Evolutionary conservation across 2,329 filamentous ascomycete genomes (phyloP).

Genomic region (Aureobasidium melanogenum): DNA sequence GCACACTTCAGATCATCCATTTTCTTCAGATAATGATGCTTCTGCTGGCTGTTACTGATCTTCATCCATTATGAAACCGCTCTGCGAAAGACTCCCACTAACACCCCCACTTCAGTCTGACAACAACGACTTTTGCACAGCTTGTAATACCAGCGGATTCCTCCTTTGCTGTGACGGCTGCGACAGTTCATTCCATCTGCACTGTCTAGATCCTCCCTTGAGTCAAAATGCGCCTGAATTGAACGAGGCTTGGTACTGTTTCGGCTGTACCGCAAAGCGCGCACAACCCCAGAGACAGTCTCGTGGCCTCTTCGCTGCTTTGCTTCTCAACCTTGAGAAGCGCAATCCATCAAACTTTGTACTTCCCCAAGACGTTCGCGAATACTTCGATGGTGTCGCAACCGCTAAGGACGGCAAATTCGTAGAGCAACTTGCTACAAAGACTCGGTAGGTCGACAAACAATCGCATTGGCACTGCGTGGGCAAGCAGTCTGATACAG

Average conservation of each 20-base stretch:
- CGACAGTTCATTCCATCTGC: conserved; percentile 79
- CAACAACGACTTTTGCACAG: conserved; percentile 83
- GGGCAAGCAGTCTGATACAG: neutral
- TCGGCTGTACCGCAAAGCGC: conserved; percentile 50
- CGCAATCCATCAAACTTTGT: conserved; percentile 31
- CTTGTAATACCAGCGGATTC: conserved; percentile 74
- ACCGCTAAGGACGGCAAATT: conserved; percentile 73
- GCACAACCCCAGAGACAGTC: conserved; percentile 28
- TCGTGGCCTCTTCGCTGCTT: conserved; percentile 50
- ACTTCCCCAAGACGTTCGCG: conserved; percentile 62
- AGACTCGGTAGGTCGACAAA: conserved; percentile 47
- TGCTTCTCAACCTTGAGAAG: conserved; percentile 45
- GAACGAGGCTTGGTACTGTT: conserved; percentile 76
- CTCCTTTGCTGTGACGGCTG: conserved; percentile 93
- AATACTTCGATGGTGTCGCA: conserved; percentile 70
- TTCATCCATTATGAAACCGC: neutral
- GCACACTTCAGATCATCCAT: conserved; percentile 27
- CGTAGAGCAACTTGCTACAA: conserved; percentile 54
- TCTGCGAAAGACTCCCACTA: conserved; percentile 22
- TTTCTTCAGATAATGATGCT: conserved; percentile 12
- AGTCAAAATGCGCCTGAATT: conserved; percentile 35
- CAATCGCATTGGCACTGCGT: neutral
- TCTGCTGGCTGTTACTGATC: neutral
- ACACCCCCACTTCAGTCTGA: conserved; percentile 39
- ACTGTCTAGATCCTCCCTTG: conserved; percentile 75